Evolutionary conservation across 768 basidiomycete genomes (phyloP).

Genomic region (Tylopilus felleus): DNA sequence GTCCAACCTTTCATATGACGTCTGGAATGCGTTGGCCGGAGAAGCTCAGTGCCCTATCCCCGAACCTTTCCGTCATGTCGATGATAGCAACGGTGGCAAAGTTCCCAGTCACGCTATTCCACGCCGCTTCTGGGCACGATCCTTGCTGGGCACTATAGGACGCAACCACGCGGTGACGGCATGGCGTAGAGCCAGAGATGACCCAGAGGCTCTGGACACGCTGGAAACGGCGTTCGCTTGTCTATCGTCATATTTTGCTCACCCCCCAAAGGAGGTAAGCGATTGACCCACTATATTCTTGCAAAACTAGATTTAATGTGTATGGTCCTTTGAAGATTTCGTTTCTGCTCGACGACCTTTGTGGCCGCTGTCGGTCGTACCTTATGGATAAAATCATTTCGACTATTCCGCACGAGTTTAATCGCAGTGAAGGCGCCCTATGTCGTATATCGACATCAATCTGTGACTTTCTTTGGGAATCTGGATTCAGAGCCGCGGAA

Average conservation of each 20-base stretch:
- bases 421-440: slow-evolving; percentile 30
- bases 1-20: slow-evolving; percentile 45
- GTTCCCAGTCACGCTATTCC: slow-evolving; percentile 35
- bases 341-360: slow-evolving; percentile 38
- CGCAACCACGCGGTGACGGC: slow-evolving; percentile 37
- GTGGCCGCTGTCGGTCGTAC: slow-evolving; percentile 37
- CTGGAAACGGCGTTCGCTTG: slow-evolving; percentile 48
- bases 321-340: slow-evolving; percentile 34
- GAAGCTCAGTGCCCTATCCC: slow-evolving; percentile 38
- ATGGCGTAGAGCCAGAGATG: slow-evolving; percentile 31
- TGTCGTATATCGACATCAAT: slow-evolving; percentile 39
- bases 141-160: slow-evolving; percentile 43
- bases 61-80: slow-evolving; percentile 21
- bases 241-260: slow-evolving; percentile 52
- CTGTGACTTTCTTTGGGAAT: slow-evolving; percentile 47
- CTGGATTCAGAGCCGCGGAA: slow-evolving; percentile 44
- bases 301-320: background rate
- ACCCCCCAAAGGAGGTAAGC: slow-evolving; percentile 41
- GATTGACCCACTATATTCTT: background rate
- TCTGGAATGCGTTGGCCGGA: slow-evolving; percentile 51
- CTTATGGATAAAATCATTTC: slow-evolving; percentile 30
- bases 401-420: slow-evolving; percentile 29
- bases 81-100: slow-evolving; percentile 5
- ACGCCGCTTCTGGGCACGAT: slow-evolving; percentile 49
- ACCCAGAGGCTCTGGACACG: slow-evolving; percentile 13